These are phyloP conservation scores for Silene conica DNA, from an alignment of 148 eudicot species.

Conservation along the genomic window DNA sequence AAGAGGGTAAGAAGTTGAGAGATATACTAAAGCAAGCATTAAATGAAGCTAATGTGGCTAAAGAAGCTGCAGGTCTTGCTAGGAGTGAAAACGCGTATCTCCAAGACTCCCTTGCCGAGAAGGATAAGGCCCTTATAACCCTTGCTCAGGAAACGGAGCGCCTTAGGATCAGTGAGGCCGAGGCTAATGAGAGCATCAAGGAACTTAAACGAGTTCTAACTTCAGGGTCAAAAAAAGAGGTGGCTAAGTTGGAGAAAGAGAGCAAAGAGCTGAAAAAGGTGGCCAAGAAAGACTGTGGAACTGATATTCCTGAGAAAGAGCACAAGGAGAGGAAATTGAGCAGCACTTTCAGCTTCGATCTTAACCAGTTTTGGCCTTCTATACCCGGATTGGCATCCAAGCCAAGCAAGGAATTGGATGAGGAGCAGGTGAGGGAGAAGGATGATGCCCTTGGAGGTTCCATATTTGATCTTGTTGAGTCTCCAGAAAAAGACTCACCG, in stretches of 20 bases:
- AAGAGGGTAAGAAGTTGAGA: slow-evolving; percentile 61
- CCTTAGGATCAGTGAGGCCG: slow-evolving; percentile 53
- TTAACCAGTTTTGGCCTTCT: slow-evolving; percentile 35
- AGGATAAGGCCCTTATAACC: slow-evolving; percentile 52
- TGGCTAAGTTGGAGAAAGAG: slow-evolving; percentile 25
- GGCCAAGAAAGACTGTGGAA: slow-evolving; percentile 28
- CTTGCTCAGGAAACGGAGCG: slow-evolving; percentile 67
- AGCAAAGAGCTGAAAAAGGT: slow-evolving; percentile 26
- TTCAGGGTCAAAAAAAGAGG: slow-evolving; percentile 29
- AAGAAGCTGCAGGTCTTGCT: slow-evolving; percentile 76
- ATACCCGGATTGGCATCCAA: slow-evolving; percentile 23
- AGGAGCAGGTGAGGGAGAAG: slow-evolving; percentile 43
- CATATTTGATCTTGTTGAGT: slow-evolving; percentile 50
- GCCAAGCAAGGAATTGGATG: slow-evolving; percentile 29
- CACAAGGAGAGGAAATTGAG: slow-evolving; percentile 18
- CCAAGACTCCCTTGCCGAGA: slow-evolving; percentile 49
- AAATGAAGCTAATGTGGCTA: slow-evolving; percentile 75
- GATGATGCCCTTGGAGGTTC: slow-evolving; percentile 67
- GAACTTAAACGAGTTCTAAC: slow-evolving; percentile 47
- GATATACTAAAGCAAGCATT: slow-evolving; percentile 80
- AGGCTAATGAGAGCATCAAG: slow-evolving; percentile 53
- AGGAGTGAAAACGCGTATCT: slow-evolving; percentile 57
- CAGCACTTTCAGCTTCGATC: slow-evolving; percentile 43
- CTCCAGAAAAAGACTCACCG: slow-evolving; percentile 24
- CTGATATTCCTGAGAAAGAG: slow-evolving; percentile 25